Evolutionary conservation across 768 basidiomycete species (phyloP), one percentile per base, ranked within the genome.

Genomic region (Cystobasidiopsis lactophilus): DNA sequence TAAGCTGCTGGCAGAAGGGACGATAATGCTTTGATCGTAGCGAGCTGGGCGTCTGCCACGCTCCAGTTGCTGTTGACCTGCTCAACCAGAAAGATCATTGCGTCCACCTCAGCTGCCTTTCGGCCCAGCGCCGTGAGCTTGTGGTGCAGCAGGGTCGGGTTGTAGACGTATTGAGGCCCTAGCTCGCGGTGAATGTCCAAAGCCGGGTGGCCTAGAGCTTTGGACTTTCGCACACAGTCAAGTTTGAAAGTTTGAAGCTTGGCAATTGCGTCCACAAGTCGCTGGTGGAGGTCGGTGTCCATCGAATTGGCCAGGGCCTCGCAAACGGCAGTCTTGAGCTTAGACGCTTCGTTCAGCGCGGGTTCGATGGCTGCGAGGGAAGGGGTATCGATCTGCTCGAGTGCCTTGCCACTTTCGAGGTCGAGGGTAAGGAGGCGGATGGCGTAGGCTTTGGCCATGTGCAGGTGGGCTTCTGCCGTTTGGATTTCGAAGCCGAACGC

Each of bases 51-150:
- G 59, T 91, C 80, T 21, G 82, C 71, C 37, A 93, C 69, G 1
- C 85, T 88, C 45, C 88, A 73, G 63, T 89, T 88, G 58, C 86
- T 73, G 65, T 93, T 93, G 64, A 89, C 76, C 1, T 78, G 76
- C 45, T 75, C 69, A 2, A 85, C 67, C 31, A 73, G 72, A 46
- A 72, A 75, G 58, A 81, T 74, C 14, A 76, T 68, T 3, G 67
- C 67, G 40, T 47, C 52, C 64, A 65, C 31, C 58, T 58, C 26
- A 52, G 51, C 11, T 76, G 72, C 0, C 68, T 64, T 58, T 72
- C 71, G 33, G 74, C 69, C 26, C 58, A 48, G 39, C 0, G 73
- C 75, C 30, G 73, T 73, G 43, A 83, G 68, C 18, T 81, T 74
- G n/a, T 70, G 69, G 43, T 74, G 74, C 26, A 35, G 69, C 5